Percentiles rank a stretch among this genome's conserved stretches.
phyloP scores from a whole-genome alignment of 495 filamentous ascomycete species.

The Penicillium verhagenii region DNA sequence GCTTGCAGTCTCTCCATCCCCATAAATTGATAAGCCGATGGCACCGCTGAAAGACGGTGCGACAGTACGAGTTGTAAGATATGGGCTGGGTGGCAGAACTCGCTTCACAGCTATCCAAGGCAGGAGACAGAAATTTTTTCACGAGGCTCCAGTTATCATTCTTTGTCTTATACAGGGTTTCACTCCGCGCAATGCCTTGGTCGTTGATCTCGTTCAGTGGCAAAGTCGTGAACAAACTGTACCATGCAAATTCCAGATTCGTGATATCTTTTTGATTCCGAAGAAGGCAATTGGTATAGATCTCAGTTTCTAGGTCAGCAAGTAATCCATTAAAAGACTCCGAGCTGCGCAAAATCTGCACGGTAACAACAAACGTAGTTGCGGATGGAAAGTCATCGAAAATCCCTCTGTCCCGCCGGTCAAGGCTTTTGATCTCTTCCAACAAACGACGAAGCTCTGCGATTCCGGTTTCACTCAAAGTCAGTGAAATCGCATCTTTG shows the following conservation, averaged over 20 bases:
- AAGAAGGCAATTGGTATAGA: slow-evolving; percentile 11
- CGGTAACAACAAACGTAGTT: slow-evolving; percentile 66
- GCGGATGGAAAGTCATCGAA: slow-evolving; percentile 53
- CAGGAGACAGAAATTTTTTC: slow-evolving; percentile 61
- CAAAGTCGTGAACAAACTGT: slow-evolving; percentile 66
- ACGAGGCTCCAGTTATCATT: slow-evolving; percentile 74
- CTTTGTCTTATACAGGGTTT: slow-evolving; percentile 49
- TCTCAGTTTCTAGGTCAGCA: slow-evolving; percentile 54
- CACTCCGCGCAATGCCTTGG: slow-evolving; percentile 58
- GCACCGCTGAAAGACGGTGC: slow-evolving; percentile 70
- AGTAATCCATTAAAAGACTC: slow-evolving; percentile 28
- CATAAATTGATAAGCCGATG: slow-evolving; percentile 75
- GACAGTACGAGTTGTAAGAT: slow-evolving; percentile 79
- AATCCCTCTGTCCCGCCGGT: slow-evolving; percentile 64
- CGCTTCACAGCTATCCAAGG: slow-evolving; percentile 62
- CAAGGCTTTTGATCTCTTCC: slow-evolving; percentile 53
- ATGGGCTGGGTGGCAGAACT: slow-evolving; percentile 54
- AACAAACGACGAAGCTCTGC: slow-evolving; percentile 59
- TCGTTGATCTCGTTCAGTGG: slow-evolving; percentile 76
- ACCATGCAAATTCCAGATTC: slow-evolving; percentile 70
- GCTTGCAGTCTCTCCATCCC: slow-evolving; percentile 82
- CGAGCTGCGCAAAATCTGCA: slow-evolving; percentile 54
- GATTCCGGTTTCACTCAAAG: slow-evolving; percentile 39
- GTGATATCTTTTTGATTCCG: slow-evolving; percentile 45
- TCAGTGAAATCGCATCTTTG: slow-evolving; percentile 40